Base-by-base conservation (phyloP, 306 rosid species). In the Prunus persica region DNA sequence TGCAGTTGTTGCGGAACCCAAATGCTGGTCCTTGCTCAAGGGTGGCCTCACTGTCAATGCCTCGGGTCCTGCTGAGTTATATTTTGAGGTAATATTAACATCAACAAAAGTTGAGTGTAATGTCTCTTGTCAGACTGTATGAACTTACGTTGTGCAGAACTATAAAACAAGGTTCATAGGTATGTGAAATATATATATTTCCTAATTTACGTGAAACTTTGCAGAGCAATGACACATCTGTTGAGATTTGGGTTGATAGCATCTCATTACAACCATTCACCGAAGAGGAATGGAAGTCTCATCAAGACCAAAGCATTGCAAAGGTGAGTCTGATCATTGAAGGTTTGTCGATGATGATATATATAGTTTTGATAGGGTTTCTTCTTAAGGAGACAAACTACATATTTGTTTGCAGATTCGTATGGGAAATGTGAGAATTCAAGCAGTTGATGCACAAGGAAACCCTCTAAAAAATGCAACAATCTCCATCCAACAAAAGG, bases 21-120 rank as follows among this genome's bases (percentile, higher is more conserved):
- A 76, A 9, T 93, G 97, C 24, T 91, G 97, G 98, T 89, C 97
- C 68, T 84, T 93, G 93, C 89, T 93, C 45, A 93, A 93, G 84
- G 97, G 96, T 78, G 98, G 97, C 66, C 58, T 91, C 51, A 72
- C 80, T 3, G 89, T 76, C 0, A 67, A 84, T 60, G 80, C 80
- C 46, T 79, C 96, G 11, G 88, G 87, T 32, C 52, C 81, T 7
- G 93, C 88, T 2, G 73, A 85, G 14, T 92, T 93, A 32, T 89
- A 81, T 78, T 93, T 91, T 30, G 81, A 93, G 96, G 97, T 91
- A 79, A 38, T 38, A 38, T 7, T 38, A 38, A 38, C 43, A 0
- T 7, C 43, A 38, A 7, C 43, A 7, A 38, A 38, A 38, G 2
- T 38, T 38, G 9, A 38, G 0, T 38, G 43, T 0, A 38, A 38